phyloP scores from a whole-genome alignment of 2,329 filamentous ascomycete genomes.

The Sclerotinia spermophila region DNA sequence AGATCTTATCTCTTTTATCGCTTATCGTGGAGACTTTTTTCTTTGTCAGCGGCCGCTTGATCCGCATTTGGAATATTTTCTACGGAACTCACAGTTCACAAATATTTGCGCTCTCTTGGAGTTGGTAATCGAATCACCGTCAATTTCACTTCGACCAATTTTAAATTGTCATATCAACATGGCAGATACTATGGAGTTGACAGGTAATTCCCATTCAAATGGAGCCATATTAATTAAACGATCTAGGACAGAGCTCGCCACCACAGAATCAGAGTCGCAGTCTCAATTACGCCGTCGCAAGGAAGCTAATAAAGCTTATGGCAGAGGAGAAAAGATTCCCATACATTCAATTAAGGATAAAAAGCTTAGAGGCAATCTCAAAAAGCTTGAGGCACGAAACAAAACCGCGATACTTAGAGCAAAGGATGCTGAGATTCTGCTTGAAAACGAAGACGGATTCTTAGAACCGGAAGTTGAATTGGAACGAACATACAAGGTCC shows the following conservation, averaged over 20 bases:
- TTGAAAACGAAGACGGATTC: slow-evolving; percentile 82
- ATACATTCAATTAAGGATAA: slow-evolving; percentile 76
- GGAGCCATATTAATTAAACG: slow-evolving; percentile 50
- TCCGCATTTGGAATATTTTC: not conserved
- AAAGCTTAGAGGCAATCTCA: slow-evolving; percentile 80
- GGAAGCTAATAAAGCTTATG: slow-evolving; percentile 73
- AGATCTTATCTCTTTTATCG: slow-evolving; percentile 21
- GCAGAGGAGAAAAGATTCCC: slow-evolving; percentile 73
- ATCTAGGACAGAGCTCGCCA: slow-evolving; percentile 47
- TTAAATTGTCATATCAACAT: slow-evolving; percentile 9
- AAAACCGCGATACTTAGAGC: slow-evolving; percentile 76
- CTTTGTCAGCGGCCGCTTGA: not conserved
- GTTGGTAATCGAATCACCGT: not conserved
- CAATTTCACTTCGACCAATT: not conserved
- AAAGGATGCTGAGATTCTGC: slow-evolving; percentile 91
- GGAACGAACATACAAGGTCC: slow-evolving; percentile 87
- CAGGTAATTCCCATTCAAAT: slow-evolving; percentile 41
- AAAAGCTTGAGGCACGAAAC: slow-evolving; percentile 76
- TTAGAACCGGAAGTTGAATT: slow-evolving; percentile 84
- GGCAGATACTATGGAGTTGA: slow-evolving; percentile 24
- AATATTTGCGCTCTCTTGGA: slow-evolving; percentile 10
- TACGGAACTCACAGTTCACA: not conserved
- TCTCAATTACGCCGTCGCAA: slow-evolving; percentile 45
- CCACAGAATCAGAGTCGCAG: slow-evolving; percentile 32
- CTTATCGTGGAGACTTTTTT: slow-evolving; percentile 10